Base-by-base conservation (phyloP, 129 eudicot genomes). In the Flaveria trinervia region DNA sequence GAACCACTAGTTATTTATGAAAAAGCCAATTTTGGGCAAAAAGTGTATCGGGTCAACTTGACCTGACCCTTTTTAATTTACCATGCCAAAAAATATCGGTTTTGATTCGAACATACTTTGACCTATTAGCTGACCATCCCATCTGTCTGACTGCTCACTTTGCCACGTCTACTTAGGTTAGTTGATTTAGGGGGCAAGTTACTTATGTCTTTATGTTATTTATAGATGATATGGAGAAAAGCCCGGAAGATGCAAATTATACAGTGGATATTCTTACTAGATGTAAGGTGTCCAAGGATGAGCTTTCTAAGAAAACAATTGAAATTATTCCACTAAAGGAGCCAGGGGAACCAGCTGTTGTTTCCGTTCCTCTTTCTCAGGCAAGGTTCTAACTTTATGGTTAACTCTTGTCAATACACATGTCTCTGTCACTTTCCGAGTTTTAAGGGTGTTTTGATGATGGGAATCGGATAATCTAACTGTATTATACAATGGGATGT, bases 201-300 rank as follows among this genome's bases (percentile, higher is more conserved):
- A 60, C 26, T 3, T 33, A 7, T 65, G 39, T 64, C 46, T 64
- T 1, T 77, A 30, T 77, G 67, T 62, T 56, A 83, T 70, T 60
- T 82, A 91, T 81, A 95, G 99, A 91, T 76, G 97, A 95, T 77
- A 81, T 78, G 68, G 88, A 85, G 82, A 88, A 73, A 83, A 95
- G 88, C 81, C 96, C 99, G 17, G 99, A 95, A 81, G 96, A 95
- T 82, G 94, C 96, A 75, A 88, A 80, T 73, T 95, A 95, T 52
- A 85, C 92, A 0, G 89, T 91, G 28, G 99, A 95, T 81, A 68
- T 95, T 72, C 94, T 95, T 64, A 88, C 97, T 14, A 89, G 92
- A 86, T 95, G 99, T 80, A 69, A 71, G 13, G 92, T 95, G 46
- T 79, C 74, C 30, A 95, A 78, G 81, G 96, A 91, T 79, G 89